These are phyloP conservation scores for Xanthoparmelia taractica DNA, from an alignment of 495 filamentous ascomycete species.

Conservation along the genomic window DNA sequence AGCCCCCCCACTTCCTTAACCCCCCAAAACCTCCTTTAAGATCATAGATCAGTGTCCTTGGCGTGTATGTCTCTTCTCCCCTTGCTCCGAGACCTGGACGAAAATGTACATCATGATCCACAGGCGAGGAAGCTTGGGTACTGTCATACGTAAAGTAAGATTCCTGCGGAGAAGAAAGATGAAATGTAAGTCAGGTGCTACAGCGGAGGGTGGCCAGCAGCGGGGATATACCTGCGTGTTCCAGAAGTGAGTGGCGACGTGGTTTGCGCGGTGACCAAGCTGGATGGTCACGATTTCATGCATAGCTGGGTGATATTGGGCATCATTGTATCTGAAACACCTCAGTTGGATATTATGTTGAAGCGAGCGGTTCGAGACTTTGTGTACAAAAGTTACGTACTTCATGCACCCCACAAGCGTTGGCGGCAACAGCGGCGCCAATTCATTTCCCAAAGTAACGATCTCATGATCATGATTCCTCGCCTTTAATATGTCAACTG, in stretches of 20 bases:
- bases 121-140: conserved; percentile 53
- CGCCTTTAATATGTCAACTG: conserved; percentile 14
- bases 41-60: conserved; percentile 88
- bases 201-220: conserved; percentile 3
- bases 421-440: background rate
- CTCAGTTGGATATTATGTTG: background rate
- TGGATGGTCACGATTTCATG: conserved; percentile 94
- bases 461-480: background rate
- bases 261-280: conserved; percentile 87
- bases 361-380: background rate
- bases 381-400: background rate
- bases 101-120: conserved; percentile 93
- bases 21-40: conserved; percentile 88
- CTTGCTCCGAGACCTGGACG: conserved; percentile 76
- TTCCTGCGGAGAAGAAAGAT: conserved; percentile 49
- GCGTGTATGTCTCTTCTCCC: conserved; percentile 83
- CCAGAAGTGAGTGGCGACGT: conserved; percentile 97
- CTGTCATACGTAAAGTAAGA: conserved; percentile 91
- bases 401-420: background rate
- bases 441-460: too few species aligned
- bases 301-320: conserved; percentile 45
- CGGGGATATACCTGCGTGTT: conserved; percentile 64
- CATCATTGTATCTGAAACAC: background rate
- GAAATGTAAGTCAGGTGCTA: conserved; percentile 22
- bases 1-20: conserved; percentile 74